Base-by-base conservation (phyloP, 345 rosid genomes). In the Acer yangbiense region DNA sequence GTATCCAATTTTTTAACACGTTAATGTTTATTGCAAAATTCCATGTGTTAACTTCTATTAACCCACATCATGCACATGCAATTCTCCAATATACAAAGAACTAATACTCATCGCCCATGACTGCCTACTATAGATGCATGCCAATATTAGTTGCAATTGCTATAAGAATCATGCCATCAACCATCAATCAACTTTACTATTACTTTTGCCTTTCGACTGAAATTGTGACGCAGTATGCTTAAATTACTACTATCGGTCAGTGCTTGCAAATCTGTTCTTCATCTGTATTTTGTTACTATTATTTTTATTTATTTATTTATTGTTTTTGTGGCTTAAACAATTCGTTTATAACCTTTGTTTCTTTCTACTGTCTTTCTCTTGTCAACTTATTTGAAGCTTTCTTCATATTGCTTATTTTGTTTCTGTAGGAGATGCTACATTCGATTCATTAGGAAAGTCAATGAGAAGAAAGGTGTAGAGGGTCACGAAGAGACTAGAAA, bases 401-500 rank as follows among this genome's bases (percentile, higher is more conserved):
- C 35, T 0, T 71, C 71, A 44, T 68, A 10, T 46, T 67, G 71
- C n/a, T 72, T 52, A 68, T 84, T 71, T 78, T 66, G 66, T 54
- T 61, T 85, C 78, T 85, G 67, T 80, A 95, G 99, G 98, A 92
- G 91, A 77, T 95, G 95, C 86, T 93, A 95, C 78, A 95, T 95
- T 82, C 95, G 94, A 23, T 95, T 92, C 91, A 89, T 95, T 78
- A 85, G 93, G 85, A 95, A 91, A 85, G 93, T 88, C 78, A 92
- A 95, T 52, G 99, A 95, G 80, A 93, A 88, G 89, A 95, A 91
- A 79, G 97, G 97, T 57, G 76, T 73, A 10, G 97, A 93, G 84
- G 97, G 99, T 65, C 93, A 93, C 69, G 98, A 93, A 79, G 99
- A 95, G 88, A 95, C 94, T 67, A 89, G 86, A 76, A 93, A 90